Evolutionary conservation across 2,329 filamentous ascomycete species (phyloP).

Genomic region (Thielaviopsis punctulata): DNA sequence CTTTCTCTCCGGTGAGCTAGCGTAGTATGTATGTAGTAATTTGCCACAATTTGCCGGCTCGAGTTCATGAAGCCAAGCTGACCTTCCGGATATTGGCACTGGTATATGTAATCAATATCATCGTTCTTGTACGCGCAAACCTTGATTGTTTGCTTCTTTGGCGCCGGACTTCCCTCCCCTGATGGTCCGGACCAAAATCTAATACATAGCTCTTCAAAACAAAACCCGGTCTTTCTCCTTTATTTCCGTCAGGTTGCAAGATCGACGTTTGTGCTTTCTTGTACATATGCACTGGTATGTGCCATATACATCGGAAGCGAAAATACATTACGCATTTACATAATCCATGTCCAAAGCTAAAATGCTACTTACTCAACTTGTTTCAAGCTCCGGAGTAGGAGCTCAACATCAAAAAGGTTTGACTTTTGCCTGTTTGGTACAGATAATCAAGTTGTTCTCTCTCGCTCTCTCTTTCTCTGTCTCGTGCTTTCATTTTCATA

Average conservation of each 20-base stretch:
- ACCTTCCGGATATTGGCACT: background rate
- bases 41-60: background rate
- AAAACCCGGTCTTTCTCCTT: background rate
- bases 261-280: background rate
- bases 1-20: background rate
- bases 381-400: conserved; percentile 1
- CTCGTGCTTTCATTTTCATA: too few species aligned
- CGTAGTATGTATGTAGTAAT: too few species aligned
- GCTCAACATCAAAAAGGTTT: background rate
- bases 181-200: background rate
- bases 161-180: background rate
- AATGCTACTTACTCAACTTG: background rate
- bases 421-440: too few species aligned
- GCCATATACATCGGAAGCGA: background rate
- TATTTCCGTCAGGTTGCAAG: background rate
- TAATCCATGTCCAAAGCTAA: background rate
- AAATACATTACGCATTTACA: background rate
- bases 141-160: background rate
- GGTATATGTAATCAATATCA: background rate
- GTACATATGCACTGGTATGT: too few species aligned
- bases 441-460: too few species aligned
- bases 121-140: background rate
- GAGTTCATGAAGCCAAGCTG: background rate
- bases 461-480: too few species aligned
- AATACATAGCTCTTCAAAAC: background rate